Percentiles rank a stretch among this genome's conserved stretches.
Conservation (phyloP, 768 basidiomycete genomes). For the Calocybe indica region DNA sequence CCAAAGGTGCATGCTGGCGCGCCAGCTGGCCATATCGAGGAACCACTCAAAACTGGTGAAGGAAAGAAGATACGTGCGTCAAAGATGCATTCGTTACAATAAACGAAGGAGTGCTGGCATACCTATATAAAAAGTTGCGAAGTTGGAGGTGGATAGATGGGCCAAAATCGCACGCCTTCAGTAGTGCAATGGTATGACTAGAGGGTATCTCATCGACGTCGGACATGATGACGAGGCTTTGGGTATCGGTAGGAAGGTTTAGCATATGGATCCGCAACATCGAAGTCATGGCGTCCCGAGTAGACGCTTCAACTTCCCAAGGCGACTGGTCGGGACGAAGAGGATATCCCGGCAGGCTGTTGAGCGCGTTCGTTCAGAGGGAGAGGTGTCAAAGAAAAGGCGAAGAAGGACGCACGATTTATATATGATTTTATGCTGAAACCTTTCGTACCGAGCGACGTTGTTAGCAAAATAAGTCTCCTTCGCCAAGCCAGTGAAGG, state of each 20-base stretch:
- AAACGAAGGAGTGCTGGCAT: constrained; percentile 11
- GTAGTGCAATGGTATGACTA: constrained; percentile 41
- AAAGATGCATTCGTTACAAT: not conserved
- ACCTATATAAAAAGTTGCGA: constrained; percentile 57
- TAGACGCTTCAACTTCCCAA: constrained; percentile 44
- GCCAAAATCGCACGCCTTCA: constrained; percentile 49
- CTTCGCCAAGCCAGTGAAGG: constrained; percentile 57
- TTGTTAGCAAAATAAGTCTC: constrained; percentile 43
- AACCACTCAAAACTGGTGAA: constrained; percentile 52
- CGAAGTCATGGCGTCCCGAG: constrained; percentile 43
- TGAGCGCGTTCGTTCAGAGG: not conserved
- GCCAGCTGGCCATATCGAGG: constrained; percentile 48
- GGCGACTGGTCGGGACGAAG: constrained; percentile 35
- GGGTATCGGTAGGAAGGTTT: constrained; percentile 20
- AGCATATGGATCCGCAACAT: constrained; percentile 35
- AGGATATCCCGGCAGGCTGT: constrained; percentile 40
- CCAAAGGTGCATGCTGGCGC: constrained; percentile 48
- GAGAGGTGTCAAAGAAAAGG: not conserved
- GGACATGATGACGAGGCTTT: constrained; percentile 51
- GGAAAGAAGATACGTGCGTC: not conserved
- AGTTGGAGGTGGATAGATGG: constrained; percentile 53
- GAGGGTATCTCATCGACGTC: constrained; percentile 62
- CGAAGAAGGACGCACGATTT: constrained; percentile 27
- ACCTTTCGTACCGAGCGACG: constrained; percentile 39
- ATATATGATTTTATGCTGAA: constrained; percentile 50